Evolutionary conservation across 2,329 filamentous ascomycete genomes (phyloP).

Genomic region (Trichoderma pleuroti): DNA sequence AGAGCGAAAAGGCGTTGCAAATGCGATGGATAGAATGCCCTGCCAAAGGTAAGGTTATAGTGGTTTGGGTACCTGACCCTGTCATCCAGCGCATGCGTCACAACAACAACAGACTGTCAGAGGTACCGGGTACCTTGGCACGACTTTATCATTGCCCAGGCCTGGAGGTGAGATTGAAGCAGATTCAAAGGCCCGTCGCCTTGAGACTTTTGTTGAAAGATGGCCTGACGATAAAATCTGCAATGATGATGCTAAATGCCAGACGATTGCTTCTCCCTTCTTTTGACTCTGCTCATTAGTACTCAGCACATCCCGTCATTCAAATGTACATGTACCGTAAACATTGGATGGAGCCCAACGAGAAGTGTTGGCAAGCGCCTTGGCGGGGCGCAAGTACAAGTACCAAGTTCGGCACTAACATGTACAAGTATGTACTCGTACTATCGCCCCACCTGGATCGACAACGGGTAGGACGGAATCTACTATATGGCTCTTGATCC

Average conservation of each 20-base stretch:
- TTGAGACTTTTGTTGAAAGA: neutral
- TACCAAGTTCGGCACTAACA: neutral
- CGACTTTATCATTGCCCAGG: neutral
- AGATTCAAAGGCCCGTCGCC: neutral
- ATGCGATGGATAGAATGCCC: neutral
- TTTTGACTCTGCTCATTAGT: neutral
- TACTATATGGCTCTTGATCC: neutral
- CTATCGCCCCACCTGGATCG: neutral
- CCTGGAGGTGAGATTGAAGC: neutral
- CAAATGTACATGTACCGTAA: neutral
- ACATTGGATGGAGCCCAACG: neutral
- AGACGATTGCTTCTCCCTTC: neutral
- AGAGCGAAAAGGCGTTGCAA: neutral
- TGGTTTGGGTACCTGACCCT: neutral
- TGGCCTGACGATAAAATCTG: neutral
- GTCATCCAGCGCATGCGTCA: neutral
- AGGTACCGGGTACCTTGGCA: neutral
- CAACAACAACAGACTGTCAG: neutral
- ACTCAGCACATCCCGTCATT: neutral
- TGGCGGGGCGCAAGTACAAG: neutral
- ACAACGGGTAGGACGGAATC: neutral
- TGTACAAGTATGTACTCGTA: neutral
- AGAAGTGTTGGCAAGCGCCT: neutral
- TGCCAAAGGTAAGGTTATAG: neutral
- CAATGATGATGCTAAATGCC: neutral